These are phyloP conservation scores for Leishmania gerbilli DNA, from an alignment of 208 protist genomes.

Conservation along the genomic window DNA sequence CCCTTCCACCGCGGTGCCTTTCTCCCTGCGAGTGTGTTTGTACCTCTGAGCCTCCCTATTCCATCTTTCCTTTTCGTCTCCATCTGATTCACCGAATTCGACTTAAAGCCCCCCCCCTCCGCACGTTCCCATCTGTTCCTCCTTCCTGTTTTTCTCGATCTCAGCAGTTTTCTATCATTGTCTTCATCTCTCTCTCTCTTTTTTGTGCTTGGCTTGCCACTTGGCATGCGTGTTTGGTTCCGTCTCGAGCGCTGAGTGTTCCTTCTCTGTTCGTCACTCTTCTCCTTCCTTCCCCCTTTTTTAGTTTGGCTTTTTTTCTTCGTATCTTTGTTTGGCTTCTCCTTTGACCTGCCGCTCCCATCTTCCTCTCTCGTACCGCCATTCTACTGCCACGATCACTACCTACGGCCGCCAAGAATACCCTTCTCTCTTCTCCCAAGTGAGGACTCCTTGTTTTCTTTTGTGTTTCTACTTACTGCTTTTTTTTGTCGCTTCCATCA, in stretches of 20 bases:
- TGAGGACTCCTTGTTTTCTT: constrained; percentile 5
- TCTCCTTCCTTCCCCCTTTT: neutral
- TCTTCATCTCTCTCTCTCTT: neutral
- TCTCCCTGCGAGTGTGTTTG: neutral
- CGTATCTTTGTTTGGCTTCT: neutral
- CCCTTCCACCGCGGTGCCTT: neutral
- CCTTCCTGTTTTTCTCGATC: neutral
- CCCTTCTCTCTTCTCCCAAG: neutral
- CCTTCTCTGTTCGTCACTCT: neutral
- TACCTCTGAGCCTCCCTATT: neutral
- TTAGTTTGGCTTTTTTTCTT: neutral
- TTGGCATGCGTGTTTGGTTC: neutral
- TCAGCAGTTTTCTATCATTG: neutral
- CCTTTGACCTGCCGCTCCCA: neutral
- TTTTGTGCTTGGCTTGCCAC: neutral
- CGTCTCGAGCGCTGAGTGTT: neutral
- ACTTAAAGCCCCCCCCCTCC: neutral
- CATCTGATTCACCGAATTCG: neutral
- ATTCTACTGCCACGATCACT: neutral
- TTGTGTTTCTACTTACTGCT: constrained; percentile 7
- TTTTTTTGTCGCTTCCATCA: neutral
- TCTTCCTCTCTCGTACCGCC: neutral
- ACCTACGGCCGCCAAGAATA: neutral
- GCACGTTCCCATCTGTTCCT: neutral
- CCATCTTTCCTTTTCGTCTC: constrained; percentile 16